A percentile compares a stretch with the other conserved stretches of the same genome.
Conservation (phyloP, 1,284 basidiomycete species). For the Anthracocystis walkeri region DNA sequence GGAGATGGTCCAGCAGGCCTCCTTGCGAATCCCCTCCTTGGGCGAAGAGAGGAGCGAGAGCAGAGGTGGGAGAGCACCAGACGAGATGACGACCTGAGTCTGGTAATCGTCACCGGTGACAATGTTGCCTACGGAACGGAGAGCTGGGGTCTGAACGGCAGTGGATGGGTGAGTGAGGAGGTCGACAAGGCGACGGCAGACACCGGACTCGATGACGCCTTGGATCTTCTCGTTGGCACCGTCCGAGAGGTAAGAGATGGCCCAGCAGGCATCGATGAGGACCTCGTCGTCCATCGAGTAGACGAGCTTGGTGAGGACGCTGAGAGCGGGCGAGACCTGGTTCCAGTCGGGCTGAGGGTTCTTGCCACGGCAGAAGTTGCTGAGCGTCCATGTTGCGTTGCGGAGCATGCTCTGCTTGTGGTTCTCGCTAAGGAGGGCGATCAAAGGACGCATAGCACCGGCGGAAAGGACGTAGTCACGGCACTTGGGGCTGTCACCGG, state of each 20-base stretch:
- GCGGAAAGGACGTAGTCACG: conserved; percentile 66
- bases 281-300: conserved; percentile 99
- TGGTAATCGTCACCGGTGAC: conserved; percentile 98
- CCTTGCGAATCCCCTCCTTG: conserved; percentile 92
- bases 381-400: conserved; percentile 70
- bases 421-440: conserved; percentile 67
- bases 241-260: conserved; percentile 98
- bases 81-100: conserved; percentile 97
- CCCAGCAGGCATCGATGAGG: conserved; percentile 99
- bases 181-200: conserved; percentile 96
- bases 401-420: conserved; percentile 69
- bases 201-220: conserved; percentile 97
- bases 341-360: conserved; percentile 69
- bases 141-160: conserved; percentile 97
- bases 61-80: conserved; percentile 91
- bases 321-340: conserved; percentile 86
- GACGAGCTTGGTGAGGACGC: conserved; percentile 96
- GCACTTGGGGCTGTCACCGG: conserved; percentile 68
- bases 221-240: conserved; percentile 99
- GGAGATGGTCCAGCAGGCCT: conserved; percentile 99
- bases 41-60: conserved; percentile 91
- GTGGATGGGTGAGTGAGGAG: conserved; percentile 95
- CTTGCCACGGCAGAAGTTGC: conserved; percentile 69
- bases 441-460: conserved; percentile 65
- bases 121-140: conserved; percentile 98